These are phyloP conservation scores for Diddensiella caesifluorescens DNA, from an alignment of 805 yeast species.

Conservation along the genomic window DNA sequence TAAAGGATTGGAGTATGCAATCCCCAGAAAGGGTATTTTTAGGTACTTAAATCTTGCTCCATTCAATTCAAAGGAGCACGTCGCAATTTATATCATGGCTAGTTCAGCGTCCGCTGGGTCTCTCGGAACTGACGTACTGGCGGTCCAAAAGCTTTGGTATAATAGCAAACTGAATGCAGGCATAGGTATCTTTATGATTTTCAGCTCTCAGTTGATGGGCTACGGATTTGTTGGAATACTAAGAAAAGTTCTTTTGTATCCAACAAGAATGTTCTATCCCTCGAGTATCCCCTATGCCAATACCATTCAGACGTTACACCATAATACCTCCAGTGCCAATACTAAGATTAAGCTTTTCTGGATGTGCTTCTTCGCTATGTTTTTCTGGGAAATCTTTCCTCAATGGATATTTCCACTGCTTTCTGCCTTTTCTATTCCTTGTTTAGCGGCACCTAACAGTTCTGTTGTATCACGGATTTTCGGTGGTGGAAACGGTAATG, in stretches of 20 bases:
- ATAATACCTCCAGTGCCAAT: constrained; percentile 36
- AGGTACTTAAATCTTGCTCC: constrained; percentile 52
- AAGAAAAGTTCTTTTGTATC: constrained; percentile 54
- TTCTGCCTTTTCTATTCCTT: constrained; percentile 53
- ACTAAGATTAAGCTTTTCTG: constrained; percentile 40
- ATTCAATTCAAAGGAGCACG: constrained; percentile 58
- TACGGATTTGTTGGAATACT: constrained; percentile 61
- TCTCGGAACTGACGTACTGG: constrained; percentile 29
- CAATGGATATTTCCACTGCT: constrained; percentile 43
- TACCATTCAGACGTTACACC: constrained; percentile 47
- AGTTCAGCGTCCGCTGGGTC: constrained; percentile 24
- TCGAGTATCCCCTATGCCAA: constrained; percentile 50
- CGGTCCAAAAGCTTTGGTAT: constrained; percentile 32
- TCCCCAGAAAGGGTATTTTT: constrained; percentile 18
- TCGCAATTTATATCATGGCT: constrained; percentile 49
- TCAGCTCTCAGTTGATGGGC: constrained; percentile 54
- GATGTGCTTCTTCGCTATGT: constrained; percentile 55
- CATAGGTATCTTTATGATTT: constrained; percentile 26
- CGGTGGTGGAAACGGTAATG: constrained; percentile 34
- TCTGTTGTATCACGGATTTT: constrained; percentile 44
- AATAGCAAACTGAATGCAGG: constrained; percentile 15
- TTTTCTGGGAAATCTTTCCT: constrained; percentile 46
- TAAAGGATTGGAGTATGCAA: constrained; percentile 23
- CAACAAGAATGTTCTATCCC: constrained; percentile 67
- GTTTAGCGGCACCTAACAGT: constrained; percentile 53